Evolutionary conservation across 768 basidiomycete genomes (phyloP).

Genomic region (Gymnopilus dilepis): DNA sequence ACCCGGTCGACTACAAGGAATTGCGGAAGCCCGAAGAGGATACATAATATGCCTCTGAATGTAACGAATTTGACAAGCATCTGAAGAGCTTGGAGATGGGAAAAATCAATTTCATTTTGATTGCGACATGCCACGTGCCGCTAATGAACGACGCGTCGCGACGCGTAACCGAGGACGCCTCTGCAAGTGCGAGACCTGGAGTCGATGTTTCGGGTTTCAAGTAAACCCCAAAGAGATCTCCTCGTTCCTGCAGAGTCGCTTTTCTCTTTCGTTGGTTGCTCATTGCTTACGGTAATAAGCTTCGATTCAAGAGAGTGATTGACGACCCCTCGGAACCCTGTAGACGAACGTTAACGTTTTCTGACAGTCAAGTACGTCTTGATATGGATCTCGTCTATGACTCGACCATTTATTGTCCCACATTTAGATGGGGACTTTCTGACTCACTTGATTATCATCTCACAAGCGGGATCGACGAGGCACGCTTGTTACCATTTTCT

Average conservation of each 20-base stretch:
- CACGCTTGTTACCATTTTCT: no score
- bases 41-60: not conserved
- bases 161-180: constrained; percentile 3
- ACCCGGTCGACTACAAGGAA: not conserved
- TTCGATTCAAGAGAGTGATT: no score
- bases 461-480: not conserved
- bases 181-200: no score
- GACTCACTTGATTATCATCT: not conserved
- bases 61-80: no score
- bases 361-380: not conserved
- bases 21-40: not conserved
- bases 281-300: no score
- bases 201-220: no score
- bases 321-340: no score
- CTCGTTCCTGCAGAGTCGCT: no score
- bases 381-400: not conserved
- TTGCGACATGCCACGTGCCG: not conserved
- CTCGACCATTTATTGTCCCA: not conserved
- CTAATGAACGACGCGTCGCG: constrained; percentile 7
- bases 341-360: no score
- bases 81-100: no score
- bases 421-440: not conserved
- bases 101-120: not conserved
- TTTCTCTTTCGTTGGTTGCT: no score
- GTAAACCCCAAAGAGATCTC: no score